Conservation (phyloP, 352 stramenopile species). For the Globisporangium apiculatum region DNA sequence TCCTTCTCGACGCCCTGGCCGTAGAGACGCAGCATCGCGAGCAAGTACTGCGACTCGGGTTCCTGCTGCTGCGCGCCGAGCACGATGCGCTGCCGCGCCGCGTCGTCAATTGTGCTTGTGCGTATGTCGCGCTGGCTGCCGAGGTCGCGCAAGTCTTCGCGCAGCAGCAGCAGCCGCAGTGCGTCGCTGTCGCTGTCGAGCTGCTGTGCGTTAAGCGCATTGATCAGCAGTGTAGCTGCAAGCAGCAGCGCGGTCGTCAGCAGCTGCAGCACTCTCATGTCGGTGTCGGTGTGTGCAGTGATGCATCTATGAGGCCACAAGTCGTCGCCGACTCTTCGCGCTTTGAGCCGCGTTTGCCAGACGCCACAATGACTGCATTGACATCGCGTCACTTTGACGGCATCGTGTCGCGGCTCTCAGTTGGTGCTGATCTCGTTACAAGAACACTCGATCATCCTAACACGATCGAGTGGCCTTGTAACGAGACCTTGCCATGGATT, state of each 20-base stretch:
- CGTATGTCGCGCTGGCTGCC: neutral
- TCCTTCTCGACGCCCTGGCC: constrained; percentile 33
- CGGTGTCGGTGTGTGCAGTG: too few relatives aligned
- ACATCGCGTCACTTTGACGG: too few relatives aligned
- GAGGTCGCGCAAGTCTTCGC: constrained; percentile 13
- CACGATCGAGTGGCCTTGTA: too few relatives aligned
- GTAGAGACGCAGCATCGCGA: constrained; percentile 47
- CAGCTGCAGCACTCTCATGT: neutral
- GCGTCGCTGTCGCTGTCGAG: neutral
- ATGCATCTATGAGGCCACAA: too few relatives aligned
- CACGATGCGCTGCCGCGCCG: constrained; percentile 25
- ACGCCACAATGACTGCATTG: too few relatives aligned
- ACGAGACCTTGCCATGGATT: too few relatives aligned
- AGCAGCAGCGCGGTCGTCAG: neutral
- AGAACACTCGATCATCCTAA: too few relatives aligned
- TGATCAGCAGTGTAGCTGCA: neutral
- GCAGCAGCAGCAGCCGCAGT: constrained; percentile 4
- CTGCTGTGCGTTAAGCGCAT: neutral
- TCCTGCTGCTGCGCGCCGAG: constrained; percentile 26
- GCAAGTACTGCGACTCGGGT: constrained; percentile 40
- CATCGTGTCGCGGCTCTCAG: too few relatives aligned
- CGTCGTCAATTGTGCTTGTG: constrained; percentile 14
- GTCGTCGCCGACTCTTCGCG: too few relatives aligned
- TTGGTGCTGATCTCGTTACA: too few relatives aligned
- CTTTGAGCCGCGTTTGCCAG: too few relatives aligned